Conservation (phyloP, 1,284 basidiomycete species). For the Marasmius tenuissimus region DNA sequence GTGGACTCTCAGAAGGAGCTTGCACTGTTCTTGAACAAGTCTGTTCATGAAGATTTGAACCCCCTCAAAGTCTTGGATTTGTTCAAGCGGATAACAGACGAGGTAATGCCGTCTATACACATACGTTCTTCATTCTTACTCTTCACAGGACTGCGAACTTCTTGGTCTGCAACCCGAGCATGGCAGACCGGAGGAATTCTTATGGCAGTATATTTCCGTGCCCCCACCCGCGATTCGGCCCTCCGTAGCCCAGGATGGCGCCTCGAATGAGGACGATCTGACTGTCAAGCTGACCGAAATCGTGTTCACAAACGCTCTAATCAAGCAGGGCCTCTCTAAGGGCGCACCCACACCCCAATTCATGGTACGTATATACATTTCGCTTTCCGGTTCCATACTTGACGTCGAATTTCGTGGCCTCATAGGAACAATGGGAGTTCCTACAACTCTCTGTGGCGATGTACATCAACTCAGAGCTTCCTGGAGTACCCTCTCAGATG, state of each 20-base stretch:
- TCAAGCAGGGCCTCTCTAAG: conserved; percentile 88
- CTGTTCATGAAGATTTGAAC: conserved; percentile 92
- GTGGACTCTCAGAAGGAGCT: conserved; percentile 89
- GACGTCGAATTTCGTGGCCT: not conserved
- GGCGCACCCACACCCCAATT: conserved; percentile 88
- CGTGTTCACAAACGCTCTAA: conserved; percentile 91
- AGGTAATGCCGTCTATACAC: conserved; percentile 49
- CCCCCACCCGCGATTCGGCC: conserved; percentile 98
- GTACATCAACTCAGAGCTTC: conserved; percentile 98
- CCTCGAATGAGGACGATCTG: conserved; percentile 97
- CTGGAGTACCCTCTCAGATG: conserved; percentile 84
- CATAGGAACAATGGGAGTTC: conserved; percentile 97
- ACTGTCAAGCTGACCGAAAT: conserved; percentile 98
- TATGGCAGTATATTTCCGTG: conserved; percentile 99
- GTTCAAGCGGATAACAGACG: conserved; percentile 91
- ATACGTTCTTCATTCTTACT: not conserved
- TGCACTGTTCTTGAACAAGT: conserved; percentile 83
- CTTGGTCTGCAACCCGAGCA: conserved; percentile 88
- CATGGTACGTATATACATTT: conserved; percentile 59
- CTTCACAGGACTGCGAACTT: conserved; percentile 85
- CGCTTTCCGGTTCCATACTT: conserved; percentile 10
- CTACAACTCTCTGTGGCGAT: conserved; percentile 93
- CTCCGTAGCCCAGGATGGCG: conserved; percentile 95
- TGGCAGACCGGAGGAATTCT: conserved; percentile 95
- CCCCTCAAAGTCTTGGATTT: conserved; percentile 92